Percentiles rank a stretch among this genome's conserved stretches.
Evolutionary conservation across 805 yeast genomes (phyloP).

Genomic region (Saturnispora gosingensis): DNA sequence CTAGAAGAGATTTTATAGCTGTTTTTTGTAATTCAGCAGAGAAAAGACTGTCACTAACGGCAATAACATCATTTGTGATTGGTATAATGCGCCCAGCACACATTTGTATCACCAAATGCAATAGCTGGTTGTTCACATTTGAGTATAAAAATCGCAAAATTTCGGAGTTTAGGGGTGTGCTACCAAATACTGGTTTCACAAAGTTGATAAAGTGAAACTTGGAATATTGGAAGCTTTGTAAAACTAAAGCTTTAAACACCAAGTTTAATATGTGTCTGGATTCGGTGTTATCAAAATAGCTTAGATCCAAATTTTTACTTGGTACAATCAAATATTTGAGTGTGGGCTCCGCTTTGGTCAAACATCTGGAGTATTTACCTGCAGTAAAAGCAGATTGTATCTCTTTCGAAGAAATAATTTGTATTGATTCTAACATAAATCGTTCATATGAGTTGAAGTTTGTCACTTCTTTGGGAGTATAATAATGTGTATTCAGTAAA

Average conservation of each 20-base stretch:
- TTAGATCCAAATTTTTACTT: neutral
- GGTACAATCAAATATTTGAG: neutral
- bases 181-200: neutral
- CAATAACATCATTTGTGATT: neutral
- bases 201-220: neutral
- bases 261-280: neutral
- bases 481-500: neutral
- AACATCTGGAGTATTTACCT: neutral
- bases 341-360: neutral
- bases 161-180: neutral
- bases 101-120: neutral
- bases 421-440: neutral
- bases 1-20: constrained; percentile 13
- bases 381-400: neutral
- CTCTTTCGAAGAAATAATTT: neutral
- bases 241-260: neutral
- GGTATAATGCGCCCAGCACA: neutral
- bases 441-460: neutral
- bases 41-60: neutral
- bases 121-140: neutral
- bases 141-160: neutral
- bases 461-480: neutral
- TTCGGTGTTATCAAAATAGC: neutral
- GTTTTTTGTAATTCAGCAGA: neutral
- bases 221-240: neutral